Evolutionary conservation across 345 rosid genomes (phyloP).

Genomic region (Syzygium aqueum): DNA sequence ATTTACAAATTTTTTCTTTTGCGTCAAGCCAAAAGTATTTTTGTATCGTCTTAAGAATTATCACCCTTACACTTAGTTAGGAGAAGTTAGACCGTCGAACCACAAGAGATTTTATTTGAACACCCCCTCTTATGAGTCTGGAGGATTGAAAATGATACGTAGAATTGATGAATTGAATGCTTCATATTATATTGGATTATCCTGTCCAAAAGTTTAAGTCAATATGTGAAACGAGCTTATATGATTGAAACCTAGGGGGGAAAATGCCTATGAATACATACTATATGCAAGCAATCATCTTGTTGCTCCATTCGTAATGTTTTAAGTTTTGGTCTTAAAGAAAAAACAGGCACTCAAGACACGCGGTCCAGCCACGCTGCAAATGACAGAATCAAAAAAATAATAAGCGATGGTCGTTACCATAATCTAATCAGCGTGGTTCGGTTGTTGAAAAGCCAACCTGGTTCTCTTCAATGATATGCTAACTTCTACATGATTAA

Average conservation of each 20-base stretch:
- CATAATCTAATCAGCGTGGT: background rate
- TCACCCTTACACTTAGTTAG: background rate
- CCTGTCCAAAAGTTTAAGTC: background rate
- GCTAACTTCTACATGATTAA: background rate
- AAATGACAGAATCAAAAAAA: background rate
- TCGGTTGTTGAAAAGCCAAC: background rate
- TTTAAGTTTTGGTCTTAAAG: background rate
- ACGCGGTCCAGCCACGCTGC: background rate
- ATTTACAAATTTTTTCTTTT: background rate
- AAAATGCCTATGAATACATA: background rate
- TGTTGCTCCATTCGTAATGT: background rate
- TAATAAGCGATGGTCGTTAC: background rate
- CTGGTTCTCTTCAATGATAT: background rate
- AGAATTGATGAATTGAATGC: background rate
- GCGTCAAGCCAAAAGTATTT: background rate
- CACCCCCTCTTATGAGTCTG: background rate
- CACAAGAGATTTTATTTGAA: background rate
- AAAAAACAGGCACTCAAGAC: background rate
- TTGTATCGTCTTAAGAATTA: background rate
- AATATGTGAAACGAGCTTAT: background rate
- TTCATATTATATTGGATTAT: background rate
- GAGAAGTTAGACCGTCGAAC: background rate
- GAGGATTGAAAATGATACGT: background rate
- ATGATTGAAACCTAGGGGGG: background rate
- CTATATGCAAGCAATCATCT: background rate